A percentile compares a stretch with the other conserved stretches of the same genome.
Evolutionary conservation across 805 yeast genomes (phyloP).

Genomic region (Saccharomycopsis sp.): DNA sequence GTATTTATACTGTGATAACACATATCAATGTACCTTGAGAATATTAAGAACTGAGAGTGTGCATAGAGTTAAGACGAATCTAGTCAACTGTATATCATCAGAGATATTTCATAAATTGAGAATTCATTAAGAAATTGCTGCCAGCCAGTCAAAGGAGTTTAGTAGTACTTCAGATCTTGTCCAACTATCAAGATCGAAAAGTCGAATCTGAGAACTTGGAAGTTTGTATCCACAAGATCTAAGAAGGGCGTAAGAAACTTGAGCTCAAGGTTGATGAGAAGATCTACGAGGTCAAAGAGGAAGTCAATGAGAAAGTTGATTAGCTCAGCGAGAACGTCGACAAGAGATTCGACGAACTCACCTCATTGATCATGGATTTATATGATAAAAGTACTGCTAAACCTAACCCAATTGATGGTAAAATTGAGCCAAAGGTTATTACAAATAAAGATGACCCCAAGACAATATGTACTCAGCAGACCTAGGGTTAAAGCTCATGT

Average conservation of each 20-base stretch:
- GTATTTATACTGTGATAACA: neutral
- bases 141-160: constrained; percentile 1
- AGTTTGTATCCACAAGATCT: too few species aligned
- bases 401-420: too few species aligned
- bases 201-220: too few species aligned
- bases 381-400: too few species aligned
- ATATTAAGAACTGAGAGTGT: neutral
- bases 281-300: neutral
- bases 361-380: neutral
- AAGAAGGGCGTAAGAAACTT: too few species aligned
- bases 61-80: neutral
- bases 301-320: constrained; percentile 7
- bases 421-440: too few species aligned
- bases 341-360: neutral
- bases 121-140: neutral
- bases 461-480: too few species aligned
- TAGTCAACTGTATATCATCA: neutral
- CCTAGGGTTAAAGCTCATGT: too few species aligned
- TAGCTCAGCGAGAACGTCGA: too few species aligned
- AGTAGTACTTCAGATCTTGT: constrained; percentile 7
- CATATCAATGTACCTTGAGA: neutral
- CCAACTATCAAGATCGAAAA: neutral
- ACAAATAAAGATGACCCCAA: too few species aligned
- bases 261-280: too few species aligned
- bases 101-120: neutral